Percentiles rank a stretch among this genome's conserved stretches.
These are phyloP conservation scores for Drechslerella coelobrocha DNA, from an alignment of 2,329 filamentous ascomycete genomes.

Conservation along the genomic window DNA sequence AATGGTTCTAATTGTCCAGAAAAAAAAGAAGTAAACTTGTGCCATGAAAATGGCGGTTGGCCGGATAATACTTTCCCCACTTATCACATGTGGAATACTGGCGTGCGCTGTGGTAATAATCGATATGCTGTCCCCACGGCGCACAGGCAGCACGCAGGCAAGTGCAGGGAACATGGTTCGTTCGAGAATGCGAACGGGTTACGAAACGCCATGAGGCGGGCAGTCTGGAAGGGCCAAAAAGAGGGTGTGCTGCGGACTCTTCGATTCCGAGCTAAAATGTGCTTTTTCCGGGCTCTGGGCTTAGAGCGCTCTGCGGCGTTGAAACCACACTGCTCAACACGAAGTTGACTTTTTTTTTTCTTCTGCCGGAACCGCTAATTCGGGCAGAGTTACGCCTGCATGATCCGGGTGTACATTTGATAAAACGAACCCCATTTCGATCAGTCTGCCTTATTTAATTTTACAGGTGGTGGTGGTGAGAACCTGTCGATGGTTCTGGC, in stretches of 20 bases:
- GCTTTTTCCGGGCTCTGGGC: conserved; percentile 17
- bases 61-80: conserved; percentile 40
- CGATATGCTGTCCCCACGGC: neutral
- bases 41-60: too few species aligned
- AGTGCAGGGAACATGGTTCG: conserved; percentile 16
- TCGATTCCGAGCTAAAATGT: conserved; percentile 7
- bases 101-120: neutral
- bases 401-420: conserved; percentile 40
- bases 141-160: conserved; percentile 4
- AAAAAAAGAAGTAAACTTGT: conserved; percentile 17
- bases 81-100: conserved; percentile 40
- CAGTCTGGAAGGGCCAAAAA: conserved; percentile 17
- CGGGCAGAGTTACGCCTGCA: conserved; percentile 11
- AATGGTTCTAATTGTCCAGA: too few species aligned
- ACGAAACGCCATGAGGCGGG: conserved; percentile 27
- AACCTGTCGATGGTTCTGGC: too few species aligned
- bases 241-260: conserved; percentile 37
- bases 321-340: conserved; percentile 32
- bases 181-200: conserved; percentile 36
- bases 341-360: conserved; percentile 19
- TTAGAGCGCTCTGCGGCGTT: neutral
- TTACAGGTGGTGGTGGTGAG: conserved; percentile 12
- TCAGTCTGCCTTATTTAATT: conserved; percentile 24
- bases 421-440: conserved; percentile 20
- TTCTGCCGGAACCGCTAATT: conserved; percentile 18